Conservation (phyloP, 495 filamentous ascomycete species). For the Xylaria nigripes region DNA sequence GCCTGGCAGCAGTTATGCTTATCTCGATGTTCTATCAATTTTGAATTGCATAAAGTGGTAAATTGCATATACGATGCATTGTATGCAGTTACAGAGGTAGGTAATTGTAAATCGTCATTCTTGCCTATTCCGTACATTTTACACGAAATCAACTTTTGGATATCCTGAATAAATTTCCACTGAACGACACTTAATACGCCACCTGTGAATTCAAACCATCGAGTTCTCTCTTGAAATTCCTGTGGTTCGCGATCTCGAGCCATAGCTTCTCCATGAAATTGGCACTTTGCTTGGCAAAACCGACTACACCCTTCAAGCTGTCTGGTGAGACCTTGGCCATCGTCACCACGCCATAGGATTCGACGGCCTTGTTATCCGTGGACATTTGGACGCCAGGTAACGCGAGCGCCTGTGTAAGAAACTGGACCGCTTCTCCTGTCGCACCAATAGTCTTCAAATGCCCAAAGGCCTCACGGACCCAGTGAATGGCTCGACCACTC, state of each 20-base stretch:
- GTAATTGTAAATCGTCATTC: no score
- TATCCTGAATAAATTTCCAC: no score
- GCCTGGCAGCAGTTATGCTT: no score
- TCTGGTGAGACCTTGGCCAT: conserved; percentile 44
- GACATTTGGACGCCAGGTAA: conserved; percentile 48
- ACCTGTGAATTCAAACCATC: conserved; percentile 50
- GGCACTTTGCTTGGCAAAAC: conserved; percentile 53
- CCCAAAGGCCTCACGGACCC: conserved; percentile 76
- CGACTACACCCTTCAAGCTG: conserved; percentile 45
- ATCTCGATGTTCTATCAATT: no score
- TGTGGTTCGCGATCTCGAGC: conserved; percentile 58
- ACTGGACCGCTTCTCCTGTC: conserved; percentile 57
- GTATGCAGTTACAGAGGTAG: no score
- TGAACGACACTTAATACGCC: conserved; percentile 27
- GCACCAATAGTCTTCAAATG: conserved; percentile 73
- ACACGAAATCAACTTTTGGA: neutral
- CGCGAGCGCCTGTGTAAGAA: conserved; percentile 51
- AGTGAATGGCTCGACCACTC: conserved; percentile 73
- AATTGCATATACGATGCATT: no score
- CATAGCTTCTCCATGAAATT: conserved; percentile 57
- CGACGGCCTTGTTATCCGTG: conserved; percentile 42
- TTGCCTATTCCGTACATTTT: no score
- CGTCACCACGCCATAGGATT: conserved; percentile 65
- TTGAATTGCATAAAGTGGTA: no score
- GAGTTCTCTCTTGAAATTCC: conserved; percentile 64